Evolutionary conservation across 2,329 filamentous ascomycete genomes (phyloP).

Genomic region (Alternaria sp.): DNA sequence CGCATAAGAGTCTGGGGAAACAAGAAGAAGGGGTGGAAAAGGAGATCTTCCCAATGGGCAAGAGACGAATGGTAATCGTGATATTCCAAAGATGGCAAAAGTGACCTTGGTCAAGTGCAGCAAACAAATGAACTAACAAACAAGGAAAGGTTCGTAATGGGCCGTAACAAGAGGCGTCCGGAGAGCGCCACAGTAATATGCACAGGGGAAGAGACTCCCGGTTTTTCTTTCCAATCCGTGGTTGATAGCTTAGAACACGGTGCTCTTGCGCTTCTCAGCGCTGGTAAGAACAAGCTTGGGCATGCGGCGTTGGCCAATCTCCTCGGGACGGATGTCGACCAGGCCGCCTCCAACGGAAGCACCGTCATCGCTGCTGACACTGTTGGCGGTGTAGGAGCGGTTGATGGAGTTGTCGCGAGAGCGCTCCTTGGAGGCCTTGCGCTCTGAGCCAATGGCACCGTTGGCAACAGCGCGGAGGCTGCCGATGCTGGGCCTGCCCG

Average conservation of each 20-base stretch:
- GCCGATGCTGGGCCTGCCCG: constrained; percentile 74
- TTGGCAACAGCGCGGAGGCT: constrained; percentile 80
- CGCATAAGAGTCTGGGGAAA: constrained; percentile 33
- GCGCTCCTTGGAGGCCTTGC: constrained; percentile 63
- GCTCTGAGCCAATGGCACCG: constrained; percentile 86
- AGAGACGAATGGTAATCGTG: constrained; percentile 43
- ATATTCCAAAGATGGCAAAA: constrained; percentile 26
- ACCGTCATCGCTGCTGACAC: constrained; percentile 69
- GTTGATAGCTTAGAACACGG: constrained; percentile 58
- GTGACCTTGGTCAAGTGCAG: constrained; percentile 32
- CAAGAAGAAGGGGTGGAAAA: constrained; percentile 31
- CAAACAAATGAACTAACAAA: constrained; percentile 34
- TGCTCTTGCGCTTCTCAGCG: constrained; percentile 87
- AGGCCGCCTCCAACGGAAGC: constrained; percentile 63
- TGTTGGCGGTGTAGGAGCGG: constrained; percentile 64
- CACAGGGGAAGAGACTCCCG: constrained; percentile 38
- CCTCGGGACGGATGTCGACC: constrained; percentile 57
- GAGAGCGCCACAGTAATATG: constrained; percentile 43
- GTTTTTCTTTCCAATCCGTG: constrained; percentile 19
- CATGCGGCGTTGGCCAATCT: constrained; percentile 71
- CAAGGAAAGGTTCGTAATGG: constrained; percentile 46
- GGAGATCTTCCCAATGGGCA: constrained; percentile 27
- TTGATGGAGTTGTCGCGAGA: constrained; percentile 44
- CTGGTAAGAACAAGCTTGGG: constrained; percentile 87
- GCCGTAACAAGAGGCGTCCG: constrained; percentile 42